phyloP scores from a whole-genome alignment of 768 basidiomycete species.

The Imleria badia region DNA sequence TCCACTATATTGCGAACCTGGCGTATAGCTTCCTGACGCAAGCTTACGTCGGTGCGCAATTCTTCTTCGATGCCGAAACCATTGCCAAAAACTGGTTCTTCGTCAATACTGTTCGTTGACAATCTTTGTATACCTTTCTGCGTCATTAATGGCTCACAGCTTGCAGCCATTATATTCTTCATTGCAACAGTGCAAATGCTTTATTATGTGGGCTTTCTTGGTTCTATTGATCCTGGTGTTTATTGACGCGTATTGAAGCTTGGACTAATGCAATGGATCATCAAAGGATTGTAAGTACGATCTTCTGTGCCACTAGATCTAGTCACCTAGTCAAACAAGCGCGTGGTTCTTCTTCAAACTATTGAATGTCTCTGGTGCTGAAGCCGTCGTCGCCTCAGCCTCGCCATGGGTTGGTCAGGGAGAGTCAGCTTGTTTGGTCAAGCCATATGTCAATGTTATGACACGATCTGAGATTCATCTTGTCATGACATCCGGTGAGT shows the following conservation, averaged over 20 bases:
- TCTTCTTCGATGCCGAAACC: constrained; percentile 77
- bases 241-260: constrained; percentile 35
- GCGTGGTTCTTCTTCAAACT: constrained; percentile 95
- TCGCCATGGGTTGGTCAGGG: constrained; percentile 95
- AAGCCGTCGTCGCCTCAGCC: constrained; percentile 89
- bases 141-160: constrained; percentile 37
- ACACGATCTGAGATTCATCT: constrained; percentile 84
- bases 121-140: constrained; percentile 6
- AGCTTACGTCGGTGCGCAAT: constrained; percentile 66
- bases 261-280: constrained; percentile 93
- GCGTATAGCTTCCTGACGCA: constrained; percentile 78
- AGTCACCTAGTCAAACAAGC: constrained; percentile 33
- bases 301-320: background rate
- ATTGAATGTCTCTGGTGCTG: constrained; percentile 91
- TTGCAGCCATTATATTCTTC: constrained; percentile 88
- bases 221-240: background rate
- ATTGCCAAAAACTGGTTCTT: constrained; percentile 80
- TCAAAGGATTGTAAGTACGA: constrained; percentile 69
- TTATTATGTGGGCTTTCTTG: constrained; percentile 54
- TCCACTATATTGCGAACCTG: constrained; percentile 78
- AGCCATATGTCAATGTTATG: constrained; percentile 82
- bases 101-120: constrained; percentile 61
- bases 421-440: constrained; percentile 84
- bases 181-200: constrained; percentile 90
- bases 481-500: constrained; percentile 78